Base-by-base conservation (phyloP, 805 yeast genomes). In the Saturnispora sekii region DNA sequence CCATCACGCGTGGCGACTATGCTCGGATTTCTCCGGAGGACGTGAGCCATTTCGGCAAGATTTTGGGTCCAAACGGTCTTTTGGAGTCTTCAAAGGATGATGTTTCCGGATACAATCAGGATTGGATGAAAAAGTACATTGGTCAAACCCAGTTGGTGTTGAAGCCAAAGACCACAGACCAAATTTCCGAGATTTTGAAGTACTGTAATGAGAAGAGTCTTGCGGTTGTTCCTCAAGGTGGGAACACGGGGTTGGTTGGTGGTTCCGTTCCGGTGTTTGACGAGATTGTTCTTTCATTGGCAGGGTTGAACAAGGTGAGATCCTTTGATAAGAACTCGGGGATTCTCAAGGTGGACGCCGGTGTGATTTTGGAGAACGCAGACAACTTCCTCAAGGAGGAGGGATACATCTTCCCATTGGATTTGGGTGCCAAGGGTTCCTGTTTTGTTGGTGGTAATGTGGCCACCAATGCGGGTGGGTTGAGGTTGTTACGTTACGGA, bases 391-490 rank as follows among this genome's bases (percentile, higher is more conserved):
- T 89, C 45, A 79, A 82, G 14, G 93, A 86, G 46, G 67, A 77
- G n/a, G 95, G 93, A 3, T 83, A 83, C 64, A 84, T 89, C 45
- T 89, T 88, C 72, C 97, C 97, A 26, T 69, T 89, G 42, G 97
- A 89, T 61, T 68, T 89, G 49, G 97, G 97, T 47, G 97, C 97
- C 33, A 89, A 89, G 66, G 97, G 97, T 11, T 86, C 96, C 2
- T 90, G 97, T 61, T 95, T 86, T 54, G 81, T 90, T 50, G 97
- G 97, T 53, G 97, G 97, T 52, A 84, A 81, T 44, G 90, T 87
- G 37, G 95, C 96, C 15, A 87, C 96, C 15, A 90, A 90, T 61
- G 97, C 97, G 5, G 97, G 97, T 58, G 97, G 97, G 1, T 72
- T 89, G 55, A 71, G 97, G 58, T 69, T 89, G 41, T 66, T 89